Evolutionary conservation across 2,329 filamentous ascomycete genomes (phyloP).

Genomic region (Podosphaera aphanis): DNA sequence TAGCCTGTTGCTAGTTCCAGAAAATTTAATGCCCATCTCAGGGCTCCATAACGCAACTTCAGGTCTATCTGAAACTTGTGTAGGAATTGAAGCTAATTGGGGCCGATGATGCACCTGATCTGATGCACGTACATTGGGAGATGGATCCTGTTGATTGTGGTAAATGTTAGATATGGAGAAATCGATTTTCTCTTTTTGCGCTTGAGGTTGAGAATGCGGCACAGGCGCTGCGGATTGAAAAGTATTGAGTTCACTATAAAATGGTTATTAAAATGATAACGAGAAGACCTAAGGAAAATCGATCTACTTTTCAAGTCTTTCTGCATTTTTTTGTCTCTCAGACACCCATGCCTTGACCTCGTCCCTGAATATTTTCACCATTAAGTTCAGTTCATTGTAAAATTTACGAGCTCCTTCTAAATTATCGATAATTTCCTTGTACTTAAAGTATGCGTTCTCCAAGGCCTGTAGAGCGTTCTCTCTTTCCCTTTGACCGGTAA

Average conservation of each 20-base stretch:
- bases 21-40: background rate
- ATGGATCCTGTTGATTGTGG: too few species aligned
- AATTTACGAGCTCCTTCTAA: conserved; percentile 83
- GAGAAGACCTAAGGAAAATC: too few species aligned
- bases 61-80: background rate
- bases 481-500: conserved; percentile 41
- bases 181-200: background rate
- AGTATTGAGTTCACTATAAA: background rate
- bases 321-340: conserved; percentile 57
- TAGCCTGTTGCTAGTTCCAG: background rate
- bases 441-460: conserved; percentile 82
- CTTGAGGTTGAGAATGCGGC: background rate
- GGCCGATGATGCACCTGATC: background rate
- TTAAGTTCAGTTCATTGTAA: conserved; percentile 83
- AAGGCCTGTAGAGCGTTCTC: conserved; percentile 70
- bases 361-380: conserved; percentile 67
- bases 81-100: background rate
- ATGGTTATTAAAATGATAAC: conserved; percentile 12
- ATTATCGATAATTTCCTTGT: conserved; percentile 86
- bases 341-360: conserved; percentile 58
- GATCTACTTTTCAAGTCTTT: conserved; percentile 47
- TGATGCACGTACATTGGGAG: too few species aligned
- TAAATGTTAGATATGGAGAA: too few species aligned
- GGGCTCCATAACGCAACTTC: background rate
- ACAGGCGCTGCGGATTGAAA: background rate